Conservation (phyloP, 2,329 filamentous ascomycete genomes). For the Byssothecium circinans region DNA sequence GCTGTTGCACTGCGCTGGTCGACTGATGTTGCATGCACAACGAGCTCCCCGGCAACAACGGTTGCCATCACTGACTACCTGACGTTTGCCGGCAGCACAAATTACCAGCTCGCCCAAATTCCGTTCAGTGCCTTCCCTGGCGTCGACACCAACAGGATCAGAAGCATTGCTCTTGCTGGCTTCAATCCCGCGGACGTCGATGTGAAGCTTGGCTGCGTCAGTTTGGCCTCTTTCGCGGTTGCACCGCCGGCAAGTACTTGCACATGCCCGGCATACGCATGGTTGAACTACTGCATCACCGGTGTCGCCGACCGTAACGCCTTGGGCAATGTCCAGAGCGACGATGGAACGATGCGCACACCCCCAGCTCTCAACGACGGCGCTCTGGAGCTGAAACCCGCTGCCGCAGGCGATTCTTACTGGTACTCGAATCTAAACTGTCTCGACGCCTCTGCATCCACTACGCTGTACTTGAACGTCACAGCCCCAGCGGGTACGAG, state of each 20-base stretch:
- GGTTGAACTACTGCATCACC: constrained; percentile 12
- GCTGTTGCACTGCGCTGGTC: constrained; percentile 7
- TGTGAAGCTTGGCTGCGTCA: constrained; percentile 10
- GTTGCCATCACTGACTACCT: constrained; percentile 11
- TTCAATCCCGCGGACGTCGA: constrained; percentile 5
- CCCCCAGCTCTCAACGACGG: constrained; percentile 4
- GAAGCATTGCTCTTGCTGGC: constrained; percentile 6
- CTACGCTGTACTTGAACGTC: constrained; percentile 8
- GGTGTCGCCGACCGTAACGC: constrained; percentile 7
- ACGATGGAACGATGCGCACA: constrained; percentile 10
- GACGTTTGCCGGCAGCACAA: constrained; percentile 3
- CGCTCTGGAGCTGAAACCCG: constrained; percentile 6
- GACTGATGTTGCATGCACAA: constrained; percentile 5
- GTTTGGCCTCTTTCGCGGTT: constrained; percentile 1
- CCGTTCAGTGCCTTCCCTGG: constrained; percentile 10
- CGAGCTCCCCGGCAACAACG: constrained; percentile 1
- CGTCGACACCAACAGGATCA: constrained; percentile 8
- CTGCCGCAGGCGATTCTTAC: constrained; percentile 7
- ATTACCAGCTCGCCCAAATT: constrained; percentile 9
- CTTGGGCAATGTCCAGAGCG: constrained; percentile 7
- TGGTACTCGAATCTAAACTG: constrained; percentile 11
- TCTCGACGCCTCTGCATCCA: constrained; percentile 4
- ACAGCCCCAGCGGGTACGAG: constrained; percentile 7
- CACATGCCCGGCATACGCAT: constrained; percentile 7
- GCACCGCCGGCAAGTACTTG: constrained; percentile 1